Evolutionary conservation across 2,329 filamentous ascomycete genomes (phyloP).

Genomic region (Claviceps digitariae): DNA sequence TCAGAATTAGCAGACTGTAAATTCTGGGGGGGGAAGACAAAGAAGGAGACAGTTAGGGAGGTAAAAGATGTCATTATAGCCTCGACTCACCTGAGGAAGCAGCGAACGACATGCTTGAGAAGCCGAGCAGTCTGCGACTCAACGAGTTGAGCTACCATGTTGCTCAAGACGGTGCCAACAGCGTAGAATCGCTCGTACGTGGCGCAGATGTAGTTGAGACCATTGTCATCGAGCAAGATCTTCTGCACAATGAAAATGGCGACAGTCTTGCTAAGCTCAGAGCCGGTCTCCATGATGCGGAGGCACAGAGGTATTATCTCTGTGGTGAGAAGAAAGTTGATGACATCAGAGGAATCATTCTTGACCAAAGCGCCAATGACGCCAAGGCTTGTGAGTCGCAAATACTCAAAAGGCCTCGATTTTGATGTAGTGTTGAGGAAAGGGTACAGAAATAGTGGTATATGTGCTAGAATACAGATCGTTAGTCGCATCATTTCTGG

Average conservation of each 20-base stretch:
- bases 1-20: no score
- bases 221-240: constrained; percentile 92
- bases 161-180: constrained; percentile 91
- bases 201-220: constrained; percentile 94
- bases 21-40: no score
- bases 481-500: neutral
- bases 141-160: constrained; percentile 96
- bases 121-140: constrained; percentile 94
- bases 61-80: neutral
- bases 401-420: constrained; percentile 91
- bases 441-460: constrained; percentile 92
- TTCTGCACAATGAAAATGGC: constrained; percentile 99
- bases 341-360: constrained; percentile 96
- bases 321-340: constrained; percentile 96
- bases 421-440: constrained; percentile 99
- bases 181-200: constrained; percentile 98
- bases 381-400: constrained; percentile 86
- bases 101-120: constrained; percentile 93
- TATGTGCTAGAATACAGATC: constrained; percentile 55
- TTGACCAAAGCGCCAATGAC: constrained; percentile 96
- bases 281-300: constrained; percentile 98
- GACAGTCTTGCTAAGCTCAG: constrained; percentile 95
- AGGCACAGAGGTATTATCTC: constrained; percentile 97
- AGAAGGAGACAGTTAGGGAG: neutral
- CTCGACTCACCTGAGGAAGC: constrained; percentile 72